Base-by-base conservation (phyloP, 1,284 basidiomycete species). In the Exsudoporus floridanus region DNA sequence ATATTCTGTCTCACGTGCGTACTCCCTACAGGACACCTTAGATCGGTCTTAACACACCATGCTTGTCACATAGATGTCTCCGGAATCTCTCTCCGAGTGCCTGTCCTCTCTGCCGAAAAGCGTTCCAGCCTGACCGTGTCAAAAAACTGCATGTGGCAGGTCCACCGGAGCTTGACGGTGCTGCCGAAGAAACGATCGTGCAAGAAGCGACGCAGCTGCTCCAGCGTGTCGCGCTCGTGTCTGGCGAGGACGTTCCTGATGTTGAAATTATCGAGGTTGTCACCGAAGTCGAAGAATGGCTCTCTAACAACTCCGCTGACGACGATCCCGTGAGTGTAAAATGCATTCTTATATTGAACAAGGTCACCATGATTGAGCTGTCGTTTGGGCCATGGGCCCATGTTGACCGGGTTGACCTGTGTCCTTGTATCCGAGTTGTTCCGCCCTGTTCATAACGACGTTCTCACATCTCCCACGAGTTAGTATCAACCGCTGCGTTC, bases 31-130 rank as follows among this genome's bases (percentile, higher is more conserved):
- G 34, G 25, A 42, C 40, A 21, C 27, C 25, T 31, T 34, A 33
- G 54, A 56, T 69, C 50, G 21, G 57, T 41, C 43, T 45, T 37
- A 42, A 46, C 46, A 16, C 53, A 33, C 55, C 51, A 27, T 33
- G 13, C 21, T 49, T 42, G 45, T 4, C 33, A 4, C 44, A 2
- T 38, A 82, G 82, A 55, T 84, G 83, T 63, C 73, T 85, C 43
- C 67, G 69, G 52, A 70, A 71, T 30, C 72, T 82, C 56, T 65
- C 69, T 40, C 80, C 81, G 45, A 74, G 73, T 25, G 72, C 73
- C 45, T 88, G 85, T 55, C 85, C 85, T 9, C 74, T 88, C 39
- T 88, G 85, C 65, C 79, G 85, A 56, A 83, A 81, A 62, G 50
- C 73, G 0, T 88, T 80, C 67, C 62, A 73, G 35, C 71, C 73